Percentiles rank a stretch among this genome's conserved stretches.
Conservation (phyloP, 2,329 filamentous ascomycete species). For the Ophiostoma perfectum region DNA sequence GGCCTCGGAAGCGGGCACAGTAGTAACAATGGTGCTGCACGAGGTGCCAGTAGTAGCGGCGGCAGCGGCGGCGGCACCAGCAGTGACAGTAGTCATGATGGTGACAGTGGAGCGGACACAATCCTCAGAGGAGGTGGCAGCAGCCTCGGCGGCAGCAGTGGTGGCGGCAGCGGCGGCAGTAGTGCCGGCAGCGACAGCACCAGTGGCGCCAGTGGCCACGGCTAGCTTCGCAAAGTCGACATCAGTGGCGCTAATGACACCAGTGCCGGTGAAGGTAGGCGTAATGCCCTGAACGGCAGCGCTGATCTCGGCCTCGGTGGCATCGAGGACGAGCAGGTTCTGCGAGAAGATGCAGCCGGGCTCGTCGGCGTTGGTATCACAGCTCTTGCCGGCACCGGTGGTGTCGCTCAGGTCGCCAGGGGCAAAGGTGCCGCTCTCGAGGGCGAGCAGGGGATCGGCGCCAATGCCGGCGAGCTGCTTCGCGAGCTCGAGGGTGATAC, state of each 20-base stretch:
- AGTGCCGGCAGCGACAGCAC: constrained; percentile 20
- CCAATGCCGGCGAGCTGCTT: constrained; percentile 56
- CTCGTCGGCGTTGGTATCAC: constrained; percentile 45
- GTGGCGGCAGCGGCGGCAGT: constrained; percentile 18
- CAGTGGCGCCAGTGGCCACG: constrained; percentile 25
- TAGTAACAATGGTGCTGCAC: constrained; percentile 23
- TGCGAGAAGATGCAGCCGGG: constrained; percentile 52
- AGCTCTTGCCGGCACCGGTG: constrained; percentile 48
- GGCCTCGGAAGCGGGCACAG: constrained; percentile 25
- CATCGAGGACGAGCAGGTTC: constrained; percentile 51
- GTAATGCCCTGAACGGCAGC: constrained; percentile 42
- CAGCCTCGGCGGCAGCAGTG: background rate
- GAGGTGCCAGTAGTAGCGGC: constrained; percentile 23
- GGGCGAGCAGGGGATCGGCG: constrained; percentile 56
- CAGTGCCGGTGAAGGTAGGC: constrained; percentile 27
- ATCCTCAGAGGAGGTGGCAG: constrained; percentile 7
- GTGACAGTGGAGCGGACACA: background rate
- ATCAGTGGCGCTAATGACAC: constrained; percentile 27
- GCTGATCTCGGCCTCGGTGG: constrained; percentile 48
- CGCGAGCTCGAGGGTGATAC: constrained; percentile 54
- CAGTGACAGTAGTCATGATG: background rate
- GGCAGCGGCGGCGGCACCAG: constrained; percentile 14
- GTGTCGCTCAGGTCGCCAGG: constrained; percentile 44
- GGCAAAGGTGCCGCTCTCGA: constrained; percentile 58
- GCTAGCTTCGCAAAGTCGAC: constrained; percentile 27